Conservation (phyloP, 495 filamentous ascomycete species). For the Astrothelium subdiscretum region DNA sequence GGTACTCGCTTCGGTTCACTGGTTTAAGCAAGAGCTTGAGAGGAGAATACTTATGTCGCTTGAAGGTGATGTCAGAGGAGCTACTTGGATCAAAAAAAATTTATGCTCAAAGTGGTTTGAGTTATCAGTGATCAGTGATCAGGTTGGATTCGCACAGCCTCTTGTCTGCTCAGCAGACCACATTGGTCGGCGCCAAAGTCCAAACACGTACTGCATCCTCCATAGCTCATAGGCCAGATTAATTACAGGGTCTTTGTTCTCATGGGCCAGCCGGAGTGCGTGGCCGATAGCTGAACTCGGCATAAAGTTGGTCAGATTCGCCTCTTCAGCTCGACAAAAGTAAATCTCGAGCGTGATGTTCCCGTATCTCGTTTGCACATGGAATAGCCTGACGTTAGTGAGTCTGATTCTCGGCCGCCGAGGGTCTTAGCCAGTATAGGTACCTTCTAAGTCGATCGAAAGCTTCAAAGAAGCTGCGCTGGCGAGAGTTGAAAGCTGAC, state of each 20-base stretch:
- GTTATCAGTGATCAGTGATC: not conserved
- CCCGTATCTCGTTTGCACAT: too few species aligned
- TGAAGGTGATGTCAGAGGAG: not conserved
- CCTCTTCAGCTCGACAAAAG: too few species aligned
- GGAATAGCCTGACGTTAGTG: too few species aligned
- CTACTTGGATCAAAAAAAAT: not conserved
- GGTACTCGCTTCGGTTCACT: not conserved
- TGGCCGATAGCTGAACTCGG: too few species aligned
- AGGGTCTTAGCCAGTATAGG: too few species aligned
- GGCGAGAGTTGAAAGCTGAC: too few species aligned
- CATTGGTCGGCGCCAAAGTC: not conserved
- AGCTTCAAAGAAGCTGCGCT: too few species aligned
- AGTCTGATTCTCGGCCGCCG: too few species aligned
- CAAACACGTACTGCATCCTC: not conserved
- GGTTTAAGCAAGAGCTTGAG: not conserved
- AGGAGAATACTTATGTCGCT: not conserved
- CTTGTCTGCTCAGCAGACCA: not conserved
- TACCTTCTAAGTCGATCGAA: too few species aligned
- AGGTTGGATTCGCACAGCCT: not conserved
- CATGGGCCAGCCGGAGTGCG: not conserved
- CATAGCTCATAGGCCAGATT: not conserved
- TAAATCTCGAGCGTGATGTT: too few species aligned
- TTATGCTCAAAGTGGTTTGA: not conserved
- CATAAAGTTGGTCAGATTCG: too few species aligned
- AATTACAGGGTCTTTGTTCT: not conserved